phyloP scores from a whole-genome alignment of 768 basidiomycete genomes.

The Holtermannia corniformis region DNA sequence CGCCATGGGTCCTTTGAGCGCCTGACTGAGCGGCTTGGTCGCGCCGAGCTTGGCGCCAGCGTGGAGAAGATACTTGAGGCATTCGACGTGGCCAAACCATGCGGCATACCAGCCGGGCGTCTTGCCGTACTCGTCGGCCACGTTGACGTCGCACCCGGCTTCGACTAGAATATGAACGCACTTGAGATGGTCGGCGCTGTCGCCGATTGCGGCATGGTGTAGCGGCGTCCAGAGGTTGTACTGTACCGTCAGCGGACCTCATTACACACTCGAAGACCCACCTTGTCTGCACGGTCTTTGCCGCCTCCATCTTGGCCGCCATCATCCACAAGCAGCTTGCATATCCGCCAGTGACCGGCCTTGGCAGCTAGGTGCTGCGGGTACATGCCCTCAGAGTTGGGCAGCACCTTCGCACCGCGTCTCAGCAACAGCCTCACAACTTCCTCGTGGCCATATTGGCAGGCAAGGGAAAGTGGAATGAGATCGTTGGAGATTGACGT shows the following conservation, averaged over 20 bases:
- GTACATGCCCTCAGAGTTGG: constrained; percentile 93
- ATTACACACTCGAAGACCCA: background rate
- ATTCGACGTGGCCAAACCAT: constrained; percentile 60
- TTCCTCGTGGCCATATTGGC: constrained; percentile 76
- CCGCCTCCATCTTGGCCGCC: constrained; percentile 46
- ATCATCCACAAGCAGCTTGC: constrained; percentile 57
- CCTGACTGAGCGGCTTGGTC: constrained; percentile 2
- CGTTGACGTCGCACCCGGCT: constrained; percentile 66
- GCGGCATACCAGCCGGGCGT: constrained; percentile 86
- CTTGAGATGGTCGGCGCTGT: constrained; percentile 48
- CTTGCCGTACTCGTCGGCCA: constrained; percentile 73
- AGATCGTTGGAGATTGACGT: constrained; percentile 55
- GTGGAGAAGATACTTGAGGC: constrained; percentile 31
- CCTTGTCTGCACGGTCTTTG: constrained; percentile 82
- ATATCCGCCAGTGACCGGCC: constrained; percentile 80
- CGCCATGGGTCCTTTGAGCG: constrained; percentile 24
- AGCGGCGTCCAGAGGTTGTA: constrained; percentile 98
- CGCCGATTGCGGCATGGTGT: constrained; percentile 86
- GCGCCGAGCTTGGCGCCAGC: constrained; percentile 25
- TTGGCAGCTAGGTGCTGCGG: constrained; percentile 92
- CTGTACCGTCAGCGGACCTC: constrained; percentile 2
- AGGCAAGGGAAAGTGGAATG: constrained; percentile 80
- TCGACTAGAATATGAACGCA: constrained; percentile 71
- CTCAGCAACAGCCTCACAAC: constrained; percentile 68
- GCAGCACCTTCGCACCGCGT: constrained; percentile 63